phyloP scores from a whole-genome alignment of 116 monocot species.

The Zostera marina region DNA sequence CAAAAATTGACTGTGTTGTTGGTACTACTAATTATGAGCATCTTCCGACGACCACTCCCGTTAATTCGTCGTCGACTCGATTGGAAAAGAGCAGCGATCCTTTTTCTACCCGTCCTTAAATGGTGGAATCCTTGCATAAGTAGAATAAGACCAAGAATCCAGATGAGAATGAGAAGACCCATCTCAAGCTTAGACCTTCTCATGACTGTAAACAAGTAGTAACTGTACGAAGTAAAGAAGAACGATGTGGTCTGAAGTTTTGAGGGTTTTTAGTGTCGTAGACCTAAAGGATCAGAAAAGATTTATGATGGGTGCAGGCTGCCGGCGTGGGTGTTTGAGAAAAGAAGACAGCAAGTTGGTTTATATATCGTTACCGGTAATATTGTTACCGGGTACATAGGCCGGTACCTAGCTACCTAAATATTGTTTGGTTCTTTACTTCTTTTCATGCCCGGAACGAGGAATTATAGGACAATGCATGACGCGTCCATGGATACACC shows the following conservation, averaged over 20 bases:
- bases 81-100: neutral
- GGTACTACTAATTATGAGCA: neutral
- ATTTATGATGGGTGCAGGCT: neutral
- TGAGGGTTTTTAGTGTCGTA: neutral
- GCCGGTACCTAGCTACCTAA: no score
- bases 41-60: neutral
- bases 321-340: no score
- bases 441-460: no score
- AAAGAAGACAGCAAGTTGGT: no score
- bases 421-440: no score
- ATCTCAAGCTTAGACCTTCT: neutral
- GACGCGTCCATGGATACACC: no score
- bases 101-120: neutral
- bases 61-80: neutral
- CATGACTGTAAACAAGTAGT: neutral
- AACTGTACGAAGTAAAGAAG: no score
- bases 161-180: slow-evolving; percentile 1
- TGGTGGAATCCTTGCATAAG: neutral
- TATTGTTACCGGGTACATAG: no score
- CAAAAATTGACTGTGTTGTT: neutral
- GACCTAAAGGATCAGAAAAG: neutral
- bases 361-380: no score
- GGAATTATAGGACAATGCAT: no score
- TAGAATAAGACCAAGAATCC: neutral
- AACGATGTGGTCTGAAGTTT: no score